These are phyloP conservation scores for Labyrinthula sp. DNA, from an alignment of 352 stramenopile species.

Conservation along the genomic window DNA sequence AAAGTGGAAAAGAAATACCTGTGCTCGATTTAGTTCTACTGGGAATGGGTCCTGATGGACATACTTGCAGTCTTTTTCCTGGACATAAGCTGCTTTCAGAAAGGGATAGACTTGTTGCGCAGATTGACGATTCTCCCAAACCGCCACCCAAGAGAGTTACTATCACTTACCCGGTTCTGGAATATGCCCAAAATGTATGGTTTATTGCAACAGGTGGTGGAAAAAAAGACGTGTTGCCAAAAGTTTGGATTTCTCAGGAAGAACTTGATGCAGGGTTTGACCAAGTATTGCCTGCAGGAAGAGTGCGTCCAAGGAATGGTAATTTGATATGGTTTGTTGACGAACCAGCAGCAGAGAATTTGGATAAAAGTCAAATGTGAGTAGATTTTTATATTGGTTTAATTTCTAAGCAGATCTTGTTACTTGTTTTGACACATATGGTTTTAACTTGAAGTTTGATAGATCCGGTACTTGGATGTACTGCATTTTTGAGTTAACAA, in stretches of 20 bases:
- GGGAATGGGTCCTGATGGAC: slow-evolving; percentile 87
- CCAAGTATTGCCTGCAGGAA: slow-evolving; percentile 46
- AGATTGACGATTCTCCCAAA: slow-evolving; percentile 92
- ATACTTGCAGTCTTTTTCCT: slow-evolving; percentile 93
- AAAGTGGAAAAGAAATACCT: slow-evolving; percentile 36
- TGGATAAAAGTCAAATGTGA: too few relatives aligned
- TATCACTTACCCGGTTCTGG: slow-evolving; percentile 80
- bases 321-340: slow-evolving; percentile 60
- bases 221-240: slow-evolving; percentile 59
- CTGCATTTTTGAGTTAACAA: slow-evolving; percentile 25
- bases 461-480: slow-evolving; percentile 21
- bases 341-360: slow-evolving; percentile 37
- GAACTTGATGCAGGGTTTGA: slow-evolving; percentile 43
- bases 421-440: slow-evolving; percentile 17
- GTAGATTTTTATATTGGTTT: too few relatives aligned
- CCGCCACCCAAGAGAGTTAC: slow-evolving; percentile 82
- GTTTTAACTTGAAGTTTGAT: slow-evolving; percentile 14
- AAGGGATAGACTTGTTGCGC: slow-evolving; percentile 53
- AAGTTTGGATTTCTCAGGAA: slow-evolving; percentile 38
- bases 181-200: slow-evolving; percentile 58
- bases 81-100: slow-evolving; percentile 69
- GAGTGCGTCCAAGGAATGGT: slow-evolving; percentile 46
- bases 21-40: slow-evolving; percentile 81
- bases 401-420: too few relatives aligned
- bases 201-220: slow-evolving; percentile 62